A percentile compares a stretch with the other conserved stretches of the same genome.
Conservation (phyloP, 2,329 filamentous ascomycete genomes). For the Acrodontium crateriforme region DNA sequence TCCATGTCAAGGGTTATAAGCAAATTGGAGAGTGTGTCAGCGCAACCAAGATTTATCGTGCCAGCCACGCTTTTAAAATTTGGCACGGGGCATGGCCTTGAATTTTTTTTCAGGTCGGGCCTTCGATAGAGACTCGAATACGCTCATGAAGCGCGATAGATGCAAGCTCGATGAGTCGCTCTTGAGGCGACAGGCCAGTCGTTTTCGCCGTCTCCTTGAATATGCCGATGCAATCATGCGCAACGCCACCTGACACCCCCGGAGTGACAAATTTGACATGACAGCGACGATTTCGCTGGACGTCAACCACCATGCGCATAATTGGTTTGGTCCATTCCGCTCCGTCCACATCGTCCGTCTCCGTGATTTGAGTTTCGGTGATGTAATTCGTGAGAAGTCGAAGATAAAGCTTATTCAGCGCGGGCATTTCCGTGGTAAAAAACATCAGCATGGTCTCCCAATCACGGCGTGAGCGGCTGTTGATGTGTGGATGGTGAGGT, state of each 20-base stretch:
- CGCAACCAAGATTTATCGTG: no score
- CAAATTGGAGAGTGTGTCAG: no score
- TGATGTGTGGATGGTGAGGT: conserved; percentile 18
- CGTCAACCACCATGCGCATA: conserved; percentile 16
- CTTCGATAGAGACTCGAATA: conserved; percentile 15
- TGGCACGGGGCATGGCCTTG: no score
- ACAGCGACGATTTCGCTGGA: conserved; percentile 14
- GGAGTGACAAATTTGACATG: conserved; percentile 16
- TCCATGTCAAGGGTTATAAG: no score
- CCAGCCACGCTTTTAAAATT: no score
- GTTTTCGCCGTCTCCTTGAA: conserved; percentile 5
- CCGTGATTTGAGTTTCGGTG: conserved; percentile 15
- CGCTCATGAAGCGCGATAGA: conserved; percentile 14
- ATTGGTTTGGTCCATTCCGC: conserved; percentile 18
- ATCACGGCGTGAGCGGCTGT: conserved; percentile 17
- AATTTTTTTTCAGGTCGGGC: no score
- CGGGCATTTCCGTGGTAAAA: conserved; percentile 17
- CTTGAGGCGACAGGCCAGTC: conserved; percentile 3
- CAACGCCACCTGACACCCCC: no score
- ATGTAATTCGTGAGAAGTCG: conserved; percentile 17
- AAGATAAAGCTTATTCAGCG: conserved; percentile 15
- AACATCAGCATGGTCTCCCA: conserved; percentile 19
- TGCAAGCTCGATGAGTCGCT: conserved; percentile 8
- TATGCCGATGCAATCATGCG: conserved; percentile 12
- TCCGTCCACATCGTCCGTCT: conserved; percentile 13